phyloP scores from a whole-genome alignment of 2,329 filamentous ascomycete species.

The Paraconiothyrium brasiliense region DNA sequence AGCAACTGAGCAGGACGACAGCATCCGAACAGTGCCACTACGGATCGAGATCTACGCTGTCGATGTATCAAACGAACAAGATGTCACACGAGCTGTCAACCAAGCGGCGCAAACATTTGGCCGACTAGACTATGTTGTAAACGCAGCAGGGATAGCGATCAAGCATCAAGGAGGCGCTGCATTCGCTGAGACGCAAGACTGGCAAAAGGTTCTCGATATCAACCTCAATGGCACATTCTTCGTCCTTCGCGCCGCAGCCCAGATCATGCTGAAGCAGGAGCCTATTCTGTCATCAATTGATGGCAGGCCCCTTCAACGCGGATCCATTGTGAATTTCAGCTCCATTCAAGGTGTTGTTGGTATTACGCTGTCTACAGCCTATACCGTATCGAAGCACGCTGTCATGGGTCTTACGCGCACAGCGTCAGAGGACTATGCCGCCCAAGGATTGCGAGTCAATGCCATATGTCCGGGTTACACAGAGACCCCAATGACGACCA shows the following conservation, averaged over 20 bases:
- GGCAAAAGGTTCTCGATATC: conserved; percentile 53
- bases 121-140: conserved; percentile 54
- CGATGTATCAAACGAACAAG: conserved; percentile 46
- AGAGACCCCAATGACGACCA: conserved; percentile 34
- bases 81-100: conserved; percentile 37
- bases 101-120: conserved; percentile 44
- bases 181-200: conserved; percentile 49
- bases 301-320: conserved; percentile 37
- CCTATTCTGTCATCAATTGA: conserved; percentile 49
- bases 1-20: background rate
- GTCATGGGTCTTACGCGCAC: conserved; percentile 56
- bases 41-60: conserved; percentile 17
- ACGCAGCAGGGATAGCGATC: conserved; percentile 53
- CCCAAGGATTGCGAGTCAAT: conserved; percentile 53
- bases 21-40: background rate
- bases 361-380: conserved; percentile 49
- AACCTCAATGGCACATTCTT: conserved; percentile 58
- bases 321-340: conserved; percentile 51
- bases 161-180: conserved; percentile 52
- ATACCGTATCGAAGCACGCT: conserved; percentile 53
- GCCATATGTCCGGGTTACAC: conserved; percentile 43
- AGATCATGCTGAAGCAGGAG: conserved; percentile 57
- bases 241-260: conserved; percentile 51
- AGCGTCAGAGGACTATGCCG: conserved; percentile 55
- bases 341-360: conserved; percentile 52